phyloP scores from a whole-genome alignment of 2,329 filamentous ascomycete genomes.

The Neonectria punicea region DNA sequence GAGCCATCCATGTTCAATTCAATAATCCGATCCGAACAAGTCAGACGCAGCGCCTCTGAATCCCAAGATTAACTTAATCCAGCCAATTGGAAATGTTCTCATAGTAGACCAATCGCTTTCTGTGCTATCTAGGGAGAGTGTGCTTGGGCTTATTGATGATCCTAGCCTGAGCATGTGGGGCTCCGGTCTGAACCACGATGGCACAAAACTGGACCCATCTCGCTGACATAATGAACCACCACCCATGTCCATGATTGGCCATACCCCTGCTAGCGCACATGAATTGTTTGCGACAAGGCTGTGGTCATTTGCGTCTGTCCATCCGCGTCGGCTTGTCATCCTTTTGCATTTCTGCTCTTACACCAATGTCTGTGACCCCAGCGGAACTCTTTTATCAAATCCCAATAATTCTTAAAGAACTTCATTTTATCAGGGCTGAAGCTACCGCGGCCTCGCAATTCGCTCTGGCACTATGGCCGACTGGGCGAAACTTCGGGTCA shows the following conservation, averaged over 20 bases:
- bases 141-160: slow-evolving; percentile 22
- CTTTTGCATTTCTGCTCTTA: slow-evolving; percentile 10
- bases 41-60: background rate
- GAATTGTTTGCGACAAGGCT: slow-evolving; percentile 40
- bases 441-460: slow-evolving; percentile 22
- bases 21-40: no score
- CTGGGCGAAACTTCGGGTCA: slow-evolving; percentile 73
- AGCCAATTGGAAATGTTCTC: background rate
- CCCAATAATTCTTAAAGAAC: background rate
- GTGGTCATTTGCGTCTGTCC: slow-evolving; percentile 18
- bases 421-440: slow-evolving; percentile 5
- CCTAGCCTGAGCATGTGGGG: slow-evolving; percentile 2
- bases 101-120: background rate
- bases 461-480: slow-evolving; percentile 56
- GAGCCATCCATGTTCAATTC: no score
- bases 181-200: slow-evolving; percentile 11
- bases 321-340: background rate
- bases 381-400: background rate
- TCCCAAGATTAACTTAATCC: no score
- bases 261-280: slow-evolving; percentile 13
- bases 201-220: slow-evolving; percentile 6
- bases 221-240: slow-evolving; percentile 35
- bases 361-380: background rate
- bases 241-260: slow-evolving; percentile 30
- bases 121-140: slow-evolving; percentile 7